Evolutionary conservation across 2,329 filamentous ascomycete genomes (phyloP), one percentile per base, ranked within the genome.

Genomic region (Apiospora phragmitis): DNA sequence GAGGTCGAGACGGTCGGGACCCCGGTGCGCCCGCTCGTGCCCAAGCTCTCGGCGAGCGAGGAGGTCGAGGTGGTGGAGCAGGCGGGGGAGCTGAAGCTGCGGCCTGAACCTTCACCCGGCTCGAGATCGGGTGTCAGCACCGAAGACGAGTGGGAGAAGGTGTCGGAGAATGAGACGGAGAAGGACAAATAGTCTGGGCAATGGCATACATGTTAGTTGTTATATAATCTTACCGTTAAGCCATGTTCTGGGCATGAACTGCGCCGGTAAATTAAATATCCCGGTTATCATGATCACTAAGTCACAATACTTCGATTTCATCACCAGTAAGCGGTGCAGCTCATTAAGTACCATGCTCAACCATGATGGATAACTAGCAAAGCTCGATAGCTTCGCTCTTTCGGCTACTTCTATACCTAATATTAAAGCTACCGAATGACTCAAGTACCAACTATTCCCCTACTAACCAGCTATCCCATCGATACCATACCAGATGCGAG

Each of bases 141-240:
- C 5, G 95, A 98, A 83, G 95, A 95, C 78, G 95, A 98, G 83
- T 98, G 95, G 95, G 95, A 98, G 85, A 97, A 96, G 85, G 92
- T 98, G 4, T 94, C 93, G 29, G 92, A 93, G 80, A 89, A 86
- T 71, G 89, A 90, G 84, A 86, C 86, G 75, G 87, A 89, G 74
- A 89, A 89, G 81, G 85, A 85, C 71, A 88, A 88, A 78, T 87
- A 73, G 80, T 21, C 32, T n/a, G 55, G 29, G 18, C 29, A 62
- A 38, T 38, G 55, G 29, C 55, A 18, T 38, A 12, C 18, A 4
- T 62, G 29, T 62, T 62, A 62, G 32, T 32, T 62, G 55, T 21
- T 59, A 62, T 62, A n/a, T 38, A 62, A 38, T 32, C 32, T 62
- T 62, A 62, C 32, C 55, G 26, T 32, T 38, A 21, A 62, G 55